phyloP scores from a whole-genome alignment of 768 basidiomycete genomes.

The Suillus subalutaceus region DNA sequence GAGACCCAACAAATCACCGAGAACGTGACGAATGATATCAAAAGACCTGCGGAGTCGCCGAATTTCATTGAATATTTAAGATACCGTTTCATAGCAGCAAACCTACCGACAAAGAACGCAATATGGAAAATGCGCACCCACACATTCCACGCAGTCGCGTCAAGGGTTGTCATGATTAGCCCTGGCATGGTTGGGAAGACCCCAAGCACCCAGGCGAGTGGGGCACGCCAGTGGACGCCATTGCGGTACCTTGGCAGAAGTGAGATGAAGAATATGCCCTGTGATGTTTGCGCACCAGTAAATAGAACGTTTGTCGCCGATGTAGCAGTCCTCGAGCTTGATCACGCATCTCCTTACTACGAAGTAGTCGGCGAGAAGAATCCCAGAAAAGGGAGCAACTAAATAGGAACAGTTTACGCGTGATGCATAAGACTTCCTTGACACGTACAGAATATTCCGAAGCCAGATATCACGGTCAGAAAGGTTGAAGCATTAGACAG shows the following conservation, averaged over 20 bases:
- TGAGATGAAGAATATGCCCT: background rate
- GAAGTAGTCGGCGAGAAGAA: conserved; percentile 18
- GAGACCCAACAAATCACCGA: conserved; percentile 2
- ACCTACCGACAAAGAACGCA: conserved; percentile 20
- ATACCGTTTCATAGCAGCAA: background rate
- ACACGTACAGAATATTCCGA: conserved; percentile 15
- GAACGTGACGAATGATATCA: background rate
- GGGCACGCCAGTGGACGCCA: conserved; percentile 17
- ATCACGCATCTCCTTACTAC: conserved; percentile 10
- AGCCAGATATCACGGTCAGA: conserved; percentile 14
- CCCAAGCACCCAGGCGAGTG: conserved; percentile 16
- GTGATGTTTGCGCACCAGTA: conserved; percentile 12
- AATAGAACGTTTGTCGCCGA: conserved; percentile 12
- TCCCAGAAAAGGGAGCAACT: conserved; percentile 15
- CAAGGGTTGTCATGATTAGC: conserved; percentile 19
- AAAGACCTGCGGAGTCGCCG: background rate
- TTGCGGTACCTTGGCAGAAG: conserved; percentile 12
- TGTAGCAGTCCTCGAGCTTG: conserved; percentile 14
- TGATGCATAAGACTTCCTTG: background rate
- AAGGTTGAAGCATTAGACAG: conserved; percentile 14
- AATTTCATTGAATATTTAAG: background rate
- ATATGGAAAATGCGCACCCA: conserved; percentile 24
- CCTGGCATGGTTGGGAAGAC: conserved; percentile 21
- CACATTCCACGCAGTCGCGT: conserved; percentile 18
- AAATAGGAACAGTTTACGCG: conserved; percentile 2